Evolutionary conservation across 805 yeast species (phyloP).

Genomic region (Metschnikowia borealis): DNA sequence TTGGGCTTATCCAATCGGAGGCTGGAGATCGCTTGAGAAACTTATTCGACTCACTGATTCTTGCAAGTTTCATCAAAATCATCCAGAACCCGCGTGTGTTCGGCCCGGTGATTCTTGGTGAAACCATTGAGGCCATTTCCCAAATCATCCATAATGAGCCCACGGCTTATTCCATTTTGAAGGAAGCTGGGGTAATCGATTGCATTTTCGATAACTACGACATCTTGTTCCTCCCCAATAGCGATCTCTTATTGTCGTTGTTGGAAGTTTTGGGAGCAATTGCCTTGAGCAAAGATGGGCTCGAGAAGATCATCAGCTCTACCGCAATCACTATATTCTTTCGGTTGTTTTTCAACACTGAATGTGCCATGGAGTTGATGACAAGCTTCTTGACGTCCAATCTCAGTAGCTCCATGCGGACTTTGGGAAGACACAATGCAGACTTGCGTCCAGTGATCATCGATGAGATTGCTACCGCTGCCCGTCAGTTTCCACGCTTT

Average conservation of each 20-base stretch:
- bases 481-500: constrained; percentile 40
- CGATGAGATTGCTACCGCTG: constrained; percentile 42
- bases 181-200: constrained; percentile 72
- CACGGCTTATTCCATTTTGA: constrained; percentile 74
- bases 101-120: constrained; percentile 62
- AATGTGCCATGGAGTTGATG: constrained; percentile 51
- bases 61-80: constrained; percentile 56
- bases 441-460: constrained; percentile 58
- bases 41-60: constrained; percentile 78
- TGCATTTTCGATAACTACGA: constrained; percentile 57
- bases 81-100: constrained; percentile 54
- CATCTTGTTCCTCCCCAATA: constrained; percentile 51
- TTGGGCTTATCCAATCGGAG: constrained; percentile 63
- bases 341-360: constrained; percentile 45
- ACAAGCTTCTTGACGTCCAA: constrained; percentile 45
- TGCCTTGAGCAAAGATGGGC: constrained; percentile 71
- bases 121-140: constrained; percentile 60
- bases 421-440: constrained; percentile 79
- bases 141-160: constrained; percentile 86
- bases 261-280: constrained; percentile 74
- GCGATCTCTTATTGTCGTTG: constrained; percentile 55
- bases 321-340: constrained; percentile 43
- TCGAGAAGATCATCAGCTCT: constrained; percentile 47
- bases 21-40: constrained; percentile 83
- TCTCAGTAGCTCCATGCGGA: constrained; percentile 71